Percentiles rank a stretch among this genome's conserved stretches.
phyloP scores from a whole-genome alignment of 768 basidiomycete genomes.

The Pulveroboletus frians region DNA sequence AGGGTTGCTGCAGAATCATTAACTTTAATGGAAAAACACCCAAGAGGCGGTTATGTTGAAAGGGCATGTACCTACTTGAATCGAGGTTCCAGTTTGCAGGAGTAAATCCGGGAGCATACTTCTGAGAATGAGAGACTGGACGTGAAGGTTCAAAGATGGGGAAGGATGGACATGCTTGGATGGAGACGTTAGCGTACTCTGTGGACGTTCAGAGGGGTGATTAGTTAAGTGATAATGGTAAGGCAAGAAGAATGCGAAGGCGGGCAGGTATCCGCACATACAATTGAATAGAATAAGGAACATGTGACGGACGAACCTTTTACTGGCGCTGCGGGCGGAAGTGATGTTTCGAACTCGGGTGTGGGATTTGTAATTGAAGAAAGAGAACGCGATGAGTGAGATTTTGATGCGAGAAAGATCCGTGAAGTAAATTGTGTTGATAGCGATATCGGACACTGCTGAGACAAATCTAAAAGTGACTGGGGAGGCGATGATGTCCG shows the following conservation, averaged over 20 bases:
- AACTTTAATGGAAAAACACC: background rate
- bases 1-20: background rate
- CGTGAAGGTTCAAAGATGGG: background rate
- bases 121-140: background rate
- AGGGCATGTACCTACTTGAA: conserved; percentile 4
- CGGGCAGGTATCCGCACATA: background rate
- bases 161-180: conserved; percentile 7
- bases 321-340: background rate
- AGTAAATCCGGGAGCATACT: background rate
- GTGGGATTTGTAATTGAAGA: background rate
- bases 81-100: conserved; percentile 9
- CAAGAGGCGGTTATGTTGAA: background rate
- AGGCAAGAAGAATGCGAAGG: background rate
- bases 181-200: conserved; percentile 14
- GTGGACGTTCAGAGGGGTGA: background rate
- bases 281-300: background rate
- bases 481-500: background rate
- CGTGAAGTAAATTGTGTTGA: background rate
- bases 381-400: background rate
- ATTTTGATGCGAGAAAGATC: background rate
- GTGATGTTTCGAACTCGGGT: background rate
- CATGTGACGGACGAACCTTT: conserved; percentile 4
- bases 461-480: background rate
- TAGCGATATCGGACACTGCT: background rate
- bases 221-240: background rate